Evolutionary conservation across 345 rosid species (phyloP).

Genomic region (Euphorbia pulcherrima): DNA sequence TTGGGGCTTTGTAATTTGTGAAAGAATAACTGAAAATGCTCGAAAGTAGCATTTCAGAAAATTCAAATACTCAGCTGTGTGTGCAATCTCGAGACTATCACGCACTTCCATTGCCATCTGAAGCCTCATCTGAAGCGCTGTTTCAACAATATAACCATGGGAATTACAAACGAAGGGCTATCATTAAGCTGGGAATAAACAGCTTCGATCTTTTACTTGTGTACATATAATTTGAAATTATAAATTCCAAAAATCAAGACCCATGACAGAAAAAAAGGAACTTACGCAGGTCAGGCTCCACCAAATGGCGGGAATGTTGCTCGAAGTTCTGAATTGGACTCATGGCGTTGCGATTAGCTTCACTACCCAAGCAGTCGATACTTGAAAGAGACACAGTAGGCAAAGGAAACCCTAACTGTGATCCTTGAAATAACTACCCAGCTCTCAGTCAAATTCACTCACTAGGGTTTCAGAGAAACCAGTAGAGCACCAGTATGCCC

Average conservation of each 20-base stretch:
- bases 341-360: conserved; percentile 36
- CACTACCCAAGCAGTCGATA: neutral
- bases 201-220: neutral
- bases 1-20: conserved; percentile 77
- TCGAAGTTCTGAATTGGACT: conserved; percentile 97
- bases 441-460: neutral
- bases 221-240: no score
- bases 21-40: conserved; percentile 76
- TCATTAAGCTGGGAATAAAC: neutral
- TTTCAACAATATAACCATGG: conserved; percentile 20
- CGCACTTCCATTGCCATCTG: conserved; percentile 94
- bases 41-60: conserved; percentile 89
- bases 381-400: neutral
- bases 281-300: conserved; percentile 75
- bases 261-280: conserved; percentile 2
- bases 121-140: conserved; percentile 76
- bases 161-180: neutral
- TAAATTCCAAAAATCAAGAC: neutral
- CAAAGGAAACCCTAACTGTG: conserved; percentile 8
- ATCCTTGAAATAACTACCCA: neutral
- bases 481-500: neutral
- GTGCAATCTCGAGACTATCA: conserved; percentile 96
- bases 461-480: conserved; percentile 1
- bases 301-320: conserved; percentile 78
- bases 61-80: conserved; percentile 92